phyloP scores from a whole-genome alignment of 2,329 filamentous ascomycete genomes.

The Talaromyces verruculosus region DNA sequence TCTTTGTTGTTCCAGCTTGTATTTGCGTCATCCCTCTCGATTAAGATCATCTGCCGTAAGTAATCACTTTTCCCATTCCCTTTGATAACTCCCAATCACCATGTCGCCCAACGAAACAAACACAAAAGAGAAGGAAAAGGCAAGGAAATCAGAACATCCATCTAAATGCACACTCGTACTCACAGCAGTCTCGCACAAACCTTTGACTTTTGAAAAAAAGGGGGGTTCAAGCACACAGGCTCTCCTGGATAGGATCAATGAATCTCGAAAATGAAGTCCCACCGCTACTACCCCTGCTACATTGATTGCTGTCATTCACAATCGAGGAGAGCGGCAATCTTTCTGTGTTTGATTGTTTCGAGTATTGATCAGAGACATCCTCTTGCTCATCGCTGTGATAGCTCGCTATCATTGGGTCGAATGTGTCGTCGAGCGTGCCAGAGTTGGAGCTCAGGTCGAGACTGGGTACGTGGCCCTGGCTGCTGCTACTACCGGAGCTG shows the following conservation, averaged over 20 bases:
- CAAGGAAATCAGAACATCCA: neutral
- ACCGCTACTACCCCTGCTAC: constrained; percentile 30
- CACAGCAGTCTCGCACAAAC: neutral
- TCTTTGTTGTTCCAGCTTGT: neutral
- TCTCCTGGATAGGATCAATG: constrained; percentile 32
- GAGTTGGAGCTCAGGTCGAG: constrained; percentile 31
- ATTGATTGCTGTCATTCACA: constrained; percentile 31
- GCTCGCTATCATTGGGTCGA: constrained; percentile 34
- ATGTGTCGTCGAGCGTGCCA: constrained; percentile 31
- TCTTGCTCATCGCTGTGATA: constrained; percentile 31
- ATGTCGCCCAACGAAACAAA: neutral
- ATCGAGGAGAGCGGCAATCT: constrained; percentile 29
- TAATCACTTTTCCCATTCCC: constrained; percentile 1
- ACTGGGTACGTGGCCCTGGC: constrained; percentile 29
- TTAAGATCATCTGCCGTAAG: neutral
- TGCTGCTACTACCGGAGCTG: constrained; percentile 25
- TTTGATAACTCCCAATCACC: constrained; percentile 8
- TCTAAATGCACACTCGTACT: neutral
- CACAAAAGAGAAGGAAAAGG: neutral
- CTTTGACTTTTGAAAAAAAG: neutral
- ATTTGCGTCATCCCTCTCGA: neutral
- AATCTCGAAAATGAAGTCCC: constrained; percentile 35
- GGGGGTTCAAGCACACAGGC: constrained; percentile 35
- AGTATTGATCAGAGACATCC: constrained; percentile 27
- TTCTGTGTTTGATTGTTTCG: constrained; percentile 31